phyloP scores from a whole-genome alignment of 106 monocot species.

The Acanthochlamys bracteata region DNA sequence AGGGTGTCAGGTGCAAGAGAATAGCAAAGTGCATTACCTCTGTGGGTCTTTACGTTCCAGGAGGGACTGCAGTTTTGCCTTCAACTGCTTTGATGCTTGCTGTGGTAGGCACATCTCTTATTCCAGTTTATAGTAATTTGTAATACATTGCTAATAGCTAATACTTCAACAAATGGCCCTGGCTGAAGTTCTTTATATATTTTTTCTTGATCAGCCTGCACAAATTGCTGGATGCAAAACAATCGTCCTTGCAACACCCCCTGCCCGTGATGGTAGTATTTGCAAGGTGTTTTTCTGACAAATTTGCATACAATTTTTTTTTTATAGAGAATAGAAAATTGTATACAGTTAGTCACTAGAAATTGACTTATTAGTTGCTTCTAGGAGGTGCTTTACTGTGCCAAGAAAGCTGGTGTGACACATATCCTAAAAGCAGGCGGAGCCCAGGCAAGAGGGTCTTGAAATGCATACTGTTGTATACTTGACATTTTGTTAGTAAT shows the following conservation, averaged over 20 bases:
- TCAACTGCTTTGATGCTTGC: constrained; percentile 98
- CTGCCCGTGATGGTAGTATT: constrained; percentile 68
- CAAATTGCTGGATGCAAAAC: constrained; percentile 96
- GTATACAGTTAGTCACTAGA: too few species aligned
- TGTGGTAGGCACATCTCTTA: constrained; percentile 47
- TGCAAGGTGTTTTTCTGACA: constrained; percentile 62
- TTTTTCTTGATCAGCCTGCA: constrained; percentile 57
- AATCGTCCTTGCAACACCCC: constrained; percentile 95
- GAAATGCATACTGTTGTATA: background rate
- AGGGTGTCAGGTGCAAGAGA: constrained; percentile 97
- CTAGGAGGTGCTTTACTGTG: constrained; percentile 95
- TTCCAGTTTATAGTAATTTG: background rate
- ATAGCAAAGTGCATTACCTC: constrained; percentile 75
- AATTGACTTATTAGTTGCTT: constrained; percentile 6
- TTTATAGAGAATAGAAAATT: too few species aligned
- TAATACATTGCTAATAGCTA: background rate
- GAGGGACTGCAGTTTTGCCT: constrained; percentile 95
- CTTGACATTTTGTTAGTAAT: background rate
- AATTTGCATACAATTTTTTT: background rate
- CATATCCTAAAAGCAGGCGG: constrained; percentile 96
- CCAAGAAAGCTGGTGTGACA: constrained; percentile 92
- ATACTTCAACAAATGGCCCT: background rate
- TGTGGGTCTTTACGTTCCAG: constrained; percentile 96
- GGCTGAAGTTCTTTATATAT: constrained; percentile 16
- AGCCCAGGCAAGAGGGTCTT: constrained; percentile 59